Evolutionary conservation across 306 rosid genomes (phyloP).

Genomic region (Comarum palustre): DNA sequence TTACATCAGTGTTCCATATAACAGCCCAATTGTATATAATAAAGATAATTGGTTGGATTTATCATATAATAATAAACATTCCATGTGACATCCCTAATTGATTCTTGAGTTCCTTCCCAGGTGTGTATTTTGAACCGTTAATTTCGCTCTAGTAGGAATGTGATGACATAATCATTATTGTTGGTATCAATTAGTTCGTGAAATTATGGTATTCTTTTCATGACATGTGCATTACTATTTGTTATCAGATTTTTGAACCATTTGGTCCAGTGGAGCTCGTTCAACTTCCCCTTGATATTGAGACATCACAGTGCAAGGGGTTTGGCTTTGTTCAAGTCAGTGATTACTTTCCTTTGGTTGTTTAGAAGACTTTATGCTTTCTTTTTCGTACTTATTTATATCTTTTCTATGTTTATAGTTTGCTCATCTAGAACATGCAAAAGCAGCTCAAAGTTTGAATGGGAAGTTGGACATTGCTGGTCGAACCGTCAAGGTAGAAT

Average conservation of each 20-base stretch:
- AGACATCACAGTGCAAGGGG: slow-evolving; percentile 99
- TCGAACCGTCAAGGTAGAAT: slow-evolving; percentile 74
- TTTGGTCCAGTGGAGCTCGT: slow-evolving; percentile 97
- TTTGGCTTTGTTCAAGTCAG: slow-evolving; percentile 97
- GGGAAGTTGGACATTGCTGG: slow-evolving; percentile 97
- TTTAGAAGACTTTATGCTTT: slow-evolving; percentile 17
- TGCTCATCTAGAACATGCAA: slow-evolving; percentile 93
- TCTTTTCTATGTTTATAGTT: slow-evolving; percentile 51
- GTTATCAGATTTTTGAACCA: slow-evolving; percentile 84
- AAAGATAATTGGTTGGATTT: not conserved
- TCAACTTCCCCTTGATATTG: slow-evolving; percentile 88
- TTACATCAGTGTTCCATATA: not conserved
- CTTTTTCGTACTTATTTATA: not conserved
- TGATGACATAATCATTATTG: not conserved
- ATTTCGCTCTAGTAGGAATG: not conserved
- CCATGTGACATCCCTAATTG: not conserved
- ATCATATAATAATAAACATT: too few species aligned
- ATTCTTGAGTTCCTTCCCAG: not conserved
- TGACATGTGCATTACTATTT: slow-evolving; percentile 22
- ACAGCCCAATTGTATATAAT: not conserved
- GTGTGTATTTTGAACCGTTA: too few species aligned
- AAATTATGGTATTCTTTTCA: slow-evolving; percentile 8
- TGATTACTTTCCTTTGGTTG: slow-evolving; percentile 19
- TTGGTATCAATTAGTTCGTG: not conserved
- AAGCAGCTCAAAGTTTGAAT: slow-evolving; percentile 95